A percentile compares a stretch with the other conserved stretches of the same genome.
These are phyloP conservation scores for Neopestalotiopsis sp. DNA, from an alignment of 2,329 filamentous ascomycete species.

Conservation along the genomic window DNA sequence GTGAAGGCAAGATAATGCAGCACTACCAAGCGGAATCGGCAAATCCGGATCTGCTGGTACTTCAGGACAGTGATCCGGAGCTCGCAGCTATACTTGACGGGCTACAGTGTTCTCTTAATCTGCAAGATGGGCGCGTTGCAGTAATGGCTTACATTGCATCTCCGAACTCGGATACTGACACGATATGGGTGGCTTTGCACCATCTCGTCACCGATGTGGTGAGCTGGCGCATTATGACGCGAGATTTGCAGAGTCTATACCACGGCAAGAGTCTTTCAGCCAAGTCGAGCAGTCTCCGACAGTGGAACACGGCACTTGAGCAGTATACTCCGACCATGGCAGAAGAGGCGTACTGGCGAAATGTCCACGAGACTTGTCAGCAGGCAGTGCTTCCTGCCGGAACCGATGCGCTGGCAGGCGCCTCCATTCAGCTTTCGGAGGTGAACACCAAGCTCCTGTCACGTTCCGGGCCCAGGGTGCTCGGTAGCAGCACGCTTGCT, in stretches of 20 bases:
- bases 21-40: background rate
- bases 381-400: background rate
- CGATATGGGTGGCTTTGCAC: background rate
- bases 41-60: background rate
- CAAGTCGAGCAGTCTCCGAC: slow-evolving; percentile 1
- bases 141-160: background rate
- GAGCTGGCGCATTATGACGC: slow-evolving; percentile 1
- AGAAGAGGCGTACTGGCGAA: slow-evolving; percentile 4
- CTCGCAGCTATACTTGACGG: background rate
- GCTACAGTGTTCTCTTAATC: background rate
- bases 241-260: background rate
- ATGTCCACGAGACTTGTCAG: background rate
- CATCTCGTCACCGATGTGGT: slow-evolving; percentile 3
- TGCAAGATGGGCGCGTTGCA: background rate
- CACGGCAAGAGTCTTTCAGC: background rate
- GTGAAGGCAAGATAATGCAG: background rate
- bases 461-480: background rate
- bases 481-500: background rate
- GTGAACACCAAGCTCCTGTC: background rate
- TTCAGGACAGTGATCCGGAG: background rate
- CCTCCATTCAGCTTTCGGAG: background rate
- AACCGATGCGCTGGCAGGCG: background rate
- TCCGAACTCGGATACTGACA: background rate
- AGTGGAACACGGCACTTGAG: background rate
- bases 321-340: background rate